Percentiles rank a stretch among this genome's conserved stretches.
These are phyloP conservation scores for Globisporangium nodosum DNA, from an alignment of 352 stramenopile genomes.

Conservation along the genomic window DNA sequence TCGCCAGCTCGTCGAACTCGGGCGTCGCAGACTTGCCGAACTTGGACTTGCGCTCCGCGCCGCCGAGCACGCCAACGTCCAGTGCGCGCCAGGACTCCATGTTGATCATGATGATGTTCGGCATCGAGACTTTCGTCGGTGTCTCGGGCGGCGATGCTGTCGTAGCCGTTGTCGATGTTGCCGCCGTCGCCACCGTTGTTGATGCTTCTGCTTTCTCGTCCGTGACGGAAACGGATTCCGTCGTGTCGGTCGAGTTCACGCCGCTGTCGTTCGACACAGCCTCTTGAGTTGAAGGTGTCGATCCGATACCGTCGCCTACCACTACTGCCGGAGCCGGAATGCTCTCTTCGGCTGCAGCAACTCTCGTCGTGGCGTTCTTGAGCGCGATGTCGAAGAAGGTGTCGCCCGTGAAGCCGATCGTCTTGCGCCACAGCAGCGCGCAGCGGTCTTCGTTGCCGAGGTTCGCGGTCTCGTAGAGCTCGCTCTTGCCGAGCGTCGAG, in stretches of 20 bases:
- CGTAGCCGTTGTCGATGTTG: background rate
- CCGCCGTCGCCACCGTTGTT: background rate
- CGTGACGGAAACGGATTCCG: background rate
- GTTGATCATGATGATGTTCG: constrained; percentile 72
- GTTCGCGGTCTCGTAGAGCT: constrained; percentile 34
- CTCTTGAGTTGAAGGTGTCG: background rate
- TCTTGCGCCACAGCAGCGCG: constrained; percentile 61
- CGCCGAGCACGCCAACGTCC: constrained; percentile 64
- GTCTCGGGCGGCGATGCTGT: constrained; percentile 1
- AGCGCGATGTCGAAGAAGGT: constrained; percentile 40
- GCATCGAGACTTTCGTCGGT: constrained; percentile 12
- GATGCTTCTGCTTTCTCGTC: background rate
- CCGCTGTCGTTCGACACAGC: no score
- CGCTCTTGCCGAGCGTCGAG: constrained; percentile 33
- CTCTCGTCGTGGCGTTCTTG: constrained; percentile 24
- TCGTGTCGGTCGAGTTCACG: background rate
- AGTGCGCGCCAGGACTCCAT: constrained; percentile 67
- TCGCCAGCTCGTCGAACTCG: constrained; percentile 48
- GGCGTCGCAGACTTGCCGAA: constrained; percentile 48
- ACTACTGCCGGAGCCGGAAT: background rate
- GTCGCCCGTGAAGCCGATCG: constrained; percentile 44
- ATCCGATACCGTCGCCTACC: background rate
- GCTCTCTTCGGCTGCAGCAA: constrained; percentile 5
- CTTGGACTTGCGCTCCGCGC: constrained; percentile 29
- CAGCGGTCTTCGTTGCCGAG: constrained; percentile 63